Percentiles rank a stretch among this genome's conserved stretches.
Conservation (phyloP, 2,329 filamentous ascomycete genomes). For the Claviceps citrina region DNA sequence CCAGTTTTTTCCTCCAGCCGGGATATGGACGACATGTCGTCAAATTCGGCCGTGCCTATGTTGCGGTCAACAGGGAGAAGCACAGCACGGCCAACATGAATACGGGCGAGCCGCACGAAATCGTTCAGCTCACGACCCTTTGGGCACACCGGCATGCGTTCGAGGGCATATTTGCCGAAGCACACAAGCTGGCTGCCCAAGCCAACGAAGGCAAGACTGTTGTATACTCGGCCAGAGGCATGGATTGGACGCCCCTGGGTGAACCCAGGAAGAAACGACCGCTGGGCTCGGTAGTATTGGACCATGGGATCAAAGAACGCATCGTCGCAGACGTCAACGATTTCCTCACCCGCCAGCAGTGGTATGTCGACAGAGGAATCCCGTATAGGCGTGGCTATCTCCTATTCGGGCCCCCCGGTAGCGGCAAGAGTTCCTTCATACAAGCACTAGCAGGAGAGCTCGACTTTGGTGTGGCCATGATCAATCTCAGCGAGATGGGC, state of each 20-base stretch:
- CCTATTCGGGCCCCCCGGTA: constrained; percentile 76
- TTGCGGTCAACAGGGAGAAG: constrained; percentile 74
- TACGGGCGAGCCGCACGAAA: constrained; percentile 85
- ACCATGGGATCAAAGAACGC: constrained; percentile 65
- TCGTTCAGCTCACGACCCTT: constrained; percentile 77
- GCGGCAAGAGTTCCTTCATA: constrained; percentile 91
- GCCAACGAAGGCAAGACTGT: constrained; percentile 84
- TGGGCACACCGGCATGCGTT: constrained; percentile 84
- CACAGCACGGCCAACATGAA: constrained; percentile 67
- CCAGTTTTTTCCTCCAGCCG: constrained; percentile 76
- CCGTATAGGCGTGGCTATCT: constrained; percentile 83
- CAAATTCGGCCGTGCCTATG: constrained; percentile 73
- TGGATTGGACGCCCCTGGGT: constrained; percentile 75
- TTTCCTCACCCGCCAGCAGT: constrained; percentile 63
- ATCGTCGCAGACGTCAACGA: constrained; percentile 70
- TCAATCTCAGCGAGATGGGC: constrained; percentile 80
- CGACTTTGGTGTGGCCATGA: constrained; percentile 81
- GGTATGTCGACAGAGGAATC: constrained; percentile 91
- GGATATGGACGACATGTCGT: constrained; percentile 82
- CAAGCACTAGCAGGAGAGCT: constrained; percentile 85
- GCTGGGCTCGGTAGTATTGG: constrained; percentile 72
- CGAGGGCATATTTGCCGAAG: constrained; percentile 76
- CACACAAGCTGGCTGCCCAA: constrained; percentile 62
- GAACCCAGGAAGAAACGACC: constrained; percentile 75
- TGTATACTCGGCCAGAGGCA: constrained; percentile 73